Conservation (phyloP, 2,329 filamentous ascomycete species). For the Rachicladosporium sp. region DNA sequence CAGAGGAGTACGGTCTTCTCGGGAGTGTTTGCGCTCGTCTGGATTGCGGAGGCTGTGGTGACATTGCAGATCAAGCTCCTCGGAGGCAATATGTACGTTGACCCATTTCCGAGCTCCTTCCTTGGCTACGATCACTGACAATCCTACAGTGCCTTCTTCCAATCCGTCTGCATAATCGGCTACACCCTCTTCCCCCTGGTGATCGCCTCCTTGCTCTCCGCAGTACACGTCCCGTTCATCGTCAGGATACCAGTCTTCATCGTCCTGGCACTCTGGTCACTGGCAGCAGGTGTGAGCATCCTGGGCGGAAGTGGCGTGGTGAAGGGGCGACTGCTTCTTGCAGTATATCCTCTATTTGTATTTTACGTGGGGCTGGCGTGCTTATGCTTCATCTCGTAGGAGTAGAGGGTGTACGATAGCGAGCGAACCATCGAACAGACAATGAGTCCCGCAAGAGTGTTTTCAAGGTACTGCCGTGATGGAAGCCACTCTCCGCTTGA, state of each 20-base stretch:
- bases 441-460: background rate
- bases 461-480: too few relatives aligned
- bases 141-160: conserved; percentile 72
- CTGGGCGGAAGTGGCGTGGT: conserved; percentile 90
- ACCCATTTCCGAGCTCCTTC: background rate
- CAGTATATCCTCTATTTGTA: conserved; percentile 86
- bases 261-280: conserved; percentile 77
- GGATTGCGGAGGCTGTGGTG: conserved; percentile 92
- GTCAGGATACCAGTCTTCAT: conserved; percentile 83
- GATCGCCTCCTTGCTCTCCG: conserved; percentile 80
- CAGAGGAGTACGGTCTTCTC: conserved; percentile 88
- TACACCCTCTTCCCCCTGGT: conserved; percentile 97
- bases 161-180: conserved; percentile 94
- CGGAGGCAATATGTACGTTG: conserved; percentile 85
- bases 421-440: conserved; percentile 1
- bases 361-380: conserved; percentile 91
- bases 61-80: conserved; percentile 96
- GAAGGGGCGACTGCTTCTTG: conserved; percentile 84
- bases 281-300: conserved; percentile 92
- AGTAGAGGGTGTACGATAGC: background rate
- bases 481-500: conserved; percentile 3
- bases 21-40: conserved; percentile 91
- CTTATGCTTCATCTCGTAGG: conserved; percentile 89
- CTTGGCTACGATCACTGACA: conserved; percentile 20
- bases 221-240: conserved; percentile 65